Base-by-base conservation (phyloP, 768 basidiomycete species). In the Trametes gibbosa region DNA sequence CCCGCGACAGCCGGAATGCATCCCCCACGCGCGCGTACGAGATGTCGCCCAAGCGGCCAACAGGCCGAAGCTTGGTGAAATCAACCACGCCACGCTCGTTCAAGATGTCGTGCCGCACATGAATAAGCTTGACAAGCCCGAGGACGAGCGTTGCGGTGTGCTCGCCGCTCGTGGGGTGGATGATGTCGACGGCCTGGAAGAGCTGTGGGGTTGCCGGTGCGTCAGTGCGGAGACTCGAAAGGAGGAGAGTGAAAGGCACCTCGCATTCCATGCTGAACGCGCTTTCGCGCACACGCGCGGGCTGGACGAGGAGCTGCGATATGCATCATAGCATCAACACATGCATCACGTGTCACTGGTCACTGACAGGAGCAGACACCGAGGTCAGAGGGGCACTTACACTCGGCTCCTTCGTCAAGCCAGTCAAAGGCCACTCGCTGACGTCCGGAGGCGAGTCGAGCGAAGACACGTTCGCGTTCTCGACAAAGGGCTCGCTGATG, bases 261-360 rank as follows among this genome's bases (percentile, higher is more conserved):
- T 77, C 76, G 64, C 78, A 79, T 62, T 79, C 79, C 76, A 79
- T 76, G 63, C 75, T 76, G 66, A 80, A 78, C 3, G 78, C 79
- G 61, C 79, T 79, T 45, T 79, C 78, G 56, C 72, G 72, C 47
- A 79, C 78, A 8, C 78, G 68, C 4, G 78, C 58, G 0, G 78
- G 70, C 65, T 75, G 74, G 23, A 79, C 75, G 37, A 70, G 65
- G 17, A 70, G 65, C 78, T 79, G 43, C 13, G 3, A 23, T 6
- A 5, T 5, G 12, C 43, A 21, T 1, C 43, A 23, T 39, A 39
- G 5, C 3, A 14, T 39, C 29, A 32, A 10, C 29, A 32, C 5
- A 32, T 32, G 29, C 29, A 27, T n/a, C 16, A 16, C 27, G 41
- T n/a, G n/a, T n/a, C n/a, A n/a, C n/a, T n/a, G n/a, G n/a, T n/a